Evolutionary conservation across 2,329 filamentous ascomycete genomes (phyloP).

Genomic region (Fusarium haematococcum): DNA sequence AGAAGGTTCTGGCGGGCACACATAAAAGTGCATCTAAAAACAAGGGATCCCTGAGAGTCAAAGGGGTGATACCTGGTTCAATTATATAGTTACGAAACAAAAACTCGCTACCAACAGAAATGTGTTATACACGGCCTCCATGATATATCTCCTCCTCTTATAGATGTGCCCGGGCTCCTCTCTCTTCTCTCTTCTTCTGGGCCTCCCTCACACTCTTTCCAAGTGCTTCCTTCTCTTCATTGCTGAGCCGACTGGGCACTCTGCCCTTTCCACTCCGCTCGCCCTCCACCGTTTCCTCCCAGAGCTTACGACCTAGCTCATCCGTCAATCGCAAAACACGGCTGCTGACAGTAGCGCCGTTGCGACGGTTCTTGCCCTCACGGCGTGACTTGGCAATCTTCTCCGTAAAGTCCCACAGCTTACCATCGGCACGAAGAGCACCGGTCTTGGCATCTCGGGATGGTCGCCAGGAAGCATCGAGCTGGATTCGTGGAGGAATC

Average conservation of each 20-base stretch:
- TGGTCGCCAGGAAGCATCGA: slow-evolving; percentile 82
- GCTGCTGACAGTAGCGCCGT: slow-evolving; percentile 87
- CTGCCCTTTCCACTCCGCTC: slow-evolving; percentile 51
- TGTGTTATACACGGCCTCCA: slow-evolving; percentile 19
- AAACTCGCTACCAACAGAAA: slow-evolving; percentile 12
- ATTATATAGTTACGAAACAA: neutral
- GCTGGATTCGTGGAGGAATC: slow-evolving; percentile 70
- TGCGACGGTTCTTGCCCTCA: slow-evolving; percentile 96
- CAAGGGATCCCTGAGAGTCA: neutral
- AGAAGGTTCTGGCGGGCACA: neutral
- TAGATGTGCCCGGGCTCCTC: slow-evolving; percentile 64
- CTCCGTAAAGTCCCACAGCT: slow-evolving; percentile 92
- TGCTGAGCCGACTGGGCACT: slow-evolving; percentile 58
- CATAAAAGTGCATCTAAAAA: neutral
- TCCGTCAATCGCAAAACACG: slow-evolving; percentile 85
- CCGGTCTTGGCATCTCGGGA: slow-evolving; percentile 71
- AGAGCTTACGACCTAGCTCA: slow-evolving; percentile 76
- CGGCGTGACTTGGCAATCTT: slow-evolving; percentile 84
- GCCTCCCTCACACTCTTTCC: slow-evolving; percentile 59
- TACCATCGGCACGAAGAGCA: slow-evolving; percentile 75
- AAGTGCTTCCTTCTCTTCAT: slow-evolving; percentile 62
- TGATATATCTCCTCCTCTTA: slow-evolving; percentile 41
- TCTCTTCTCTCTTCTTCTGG: slow-evolving; percentile 61
- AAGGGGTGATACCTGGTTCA: neutral
- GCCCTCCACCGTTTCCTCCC: slow-evolving; percentile 64